Conservation (phyloP, 768 basidiomycete genomes). For the Rossbeevera mucosa region DNA sequence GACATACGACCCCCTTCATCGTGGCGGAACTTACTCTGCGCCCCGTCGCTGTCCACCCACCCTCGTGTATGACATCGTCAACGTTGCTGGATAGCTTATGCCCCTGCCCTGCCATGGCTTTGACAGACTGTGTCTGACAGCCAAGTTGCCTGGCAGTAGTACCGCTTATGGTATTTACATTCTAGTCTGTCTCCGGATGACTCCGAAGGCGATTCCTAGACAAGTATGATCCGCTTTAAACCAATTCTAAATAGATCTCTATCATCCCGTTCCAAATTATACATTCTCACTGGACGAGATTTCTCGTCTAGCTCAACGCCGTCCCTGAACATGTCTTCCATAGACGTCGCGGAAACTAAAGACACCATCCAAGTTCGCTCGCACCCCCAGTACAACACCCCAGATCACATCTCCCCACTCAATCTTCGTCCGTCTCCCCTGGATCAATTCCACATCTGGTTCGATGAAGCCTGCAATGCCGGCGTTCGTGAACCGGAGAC, state of each 20-base stretch:
- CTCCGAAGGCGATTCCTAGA: background rate
- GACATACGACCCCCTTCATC: too few species aligned
- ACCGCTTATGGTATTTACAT: too few species aligned
- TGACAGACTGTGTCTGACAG: background rate
- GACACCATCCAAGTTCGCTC: slow-evolving; percentile 64
- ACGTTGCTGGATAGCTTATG: too few species aligned
- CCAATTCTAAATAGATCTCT: slow-evolving; percentile 6
- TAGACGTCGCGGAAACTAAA: slow-evolving; percentile 39
- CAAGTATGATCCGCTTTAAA: slow-evolving; percentile 5
- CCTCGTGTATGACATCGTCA: too few species aligned
- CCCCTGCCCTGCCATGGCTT: too few species aligned
- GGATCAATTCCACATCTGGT: slow-evolving; percentile 85
- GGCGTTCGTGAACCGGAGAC: slow-evolving; percentile 87
- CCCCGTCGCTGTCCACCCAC: too few species aligned
- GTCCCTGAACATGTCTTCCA: slow-evolving; percentile 16
- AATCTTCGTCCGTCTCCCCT: slow-evolving; percentile 65
- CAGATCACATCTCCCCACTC: slow-evolving; percentile 60
- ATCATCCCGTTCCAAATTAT: slow-evolving; percentile 8
- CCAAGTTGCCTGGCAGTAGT: too few species aligned
- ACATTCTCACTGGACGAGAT: background rate
- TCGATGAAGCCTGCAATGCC: slow-evolving; percentile 55
- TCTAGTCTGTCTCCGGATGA: background rate
- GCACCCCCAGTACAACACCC: slow-evolving; percentile 71
- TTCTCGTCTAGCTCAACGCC: background rate
- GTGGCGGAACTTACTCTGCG: too few species aligned